A percentile compares a stretch with the other conserved stretches of the same genome.
These are phyloP conservation scores for Scheffersomyces quercinus DNA, from an alignment of 1,139 yeast species.

Conservation along the genomic window DNA sequence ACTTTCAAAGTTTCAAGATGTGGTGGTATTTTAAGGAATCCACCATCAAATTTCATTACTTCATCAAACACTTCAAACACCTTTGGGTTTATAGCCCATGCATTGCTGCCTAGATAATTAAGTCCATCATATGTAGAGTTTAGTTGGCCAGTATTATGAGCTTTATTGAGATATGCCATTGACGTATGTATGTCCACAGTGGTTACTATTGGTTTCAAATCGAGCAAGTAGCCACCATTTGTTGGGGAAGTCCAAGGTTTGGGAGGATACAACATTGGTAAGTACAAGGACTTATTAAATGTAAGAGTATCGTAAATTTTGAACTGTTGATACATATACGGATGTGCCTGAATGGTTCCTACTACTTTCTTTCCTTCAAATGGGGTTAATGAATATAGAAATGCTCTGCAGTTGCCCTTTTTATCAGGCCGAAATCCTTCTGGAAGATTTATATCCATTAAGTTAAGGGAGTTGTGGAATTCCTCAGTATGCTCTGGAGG, in stretches of 20 bases:
- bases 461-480: conserved; percentile 1
- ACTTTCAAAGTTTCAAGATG: conserved; percentile 4
- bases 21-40: conserved; percentile 35
- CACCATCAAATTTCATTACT: conserved; percentile 20
- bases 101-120: conserved; percentile 27
- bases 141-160: conserved; percentile 35
- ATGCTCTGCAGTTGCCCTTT: conserved; percentile 1
- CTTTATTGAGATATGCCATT: conserved; percentile 23
- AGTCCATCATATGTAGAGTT: conserved; percentile 31
- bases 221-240: conserved; percentile 37
- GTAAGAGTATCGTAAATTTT: conserved; percentile 13
- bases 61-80: conserved; percentile 24
- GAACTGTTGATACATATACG: conserved; percentile 21
- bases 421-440: background rate
- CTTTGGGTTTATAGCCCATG: conserved; percentile 40
- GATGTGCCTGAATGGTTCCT: conserved; percentile 28
- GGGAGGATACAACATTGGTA: conserved; percentile 46
- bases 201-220: conserved; percentile 26
- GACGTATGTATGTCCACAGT: conserved; percentile 20
- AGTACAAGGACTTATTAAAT: conserved; percentile 16
- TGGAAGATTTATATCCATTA: conserved; percentile 2
- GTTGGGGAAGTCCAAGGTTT: conserved; percentile 35
- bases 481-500: conserved; percentile 8
- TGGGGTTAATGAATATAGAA: background rate
- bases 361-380: conserved; percentile 4